Conservation (phyloP, 1,139 yeast genomes). For the Suhomyces choctaworum region DNA sequence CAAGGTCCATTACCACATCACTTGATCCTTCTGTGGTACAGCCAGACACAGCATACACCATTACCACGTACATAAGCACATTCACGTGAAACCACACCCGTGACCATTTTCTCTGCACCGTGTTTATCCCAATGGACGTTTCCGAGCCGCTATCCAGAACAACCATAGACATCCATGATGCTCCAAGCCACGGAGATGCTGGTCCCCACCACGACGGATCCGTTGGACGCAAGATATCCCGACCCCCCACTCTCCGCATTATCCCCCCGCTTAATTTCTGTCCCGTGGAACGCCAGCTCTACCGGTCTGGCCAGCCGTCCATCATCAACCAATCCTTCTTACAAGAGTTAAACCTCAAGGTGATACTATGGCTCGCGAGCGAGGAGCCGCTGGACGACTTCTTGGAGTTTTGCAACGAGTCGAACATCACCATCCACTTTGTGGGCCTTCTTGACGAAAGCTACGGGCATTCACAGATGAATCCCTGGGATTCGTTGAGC, state of each 20-base stretch:
- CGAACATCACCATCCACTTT: conserved; percentile 64
- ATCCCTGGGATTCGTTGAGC: conserved; percentile 96
- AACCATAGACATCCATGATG: background rate
- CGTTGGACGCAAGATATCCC: conserved; percentile 14
- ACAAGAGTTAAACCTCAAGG: conserved; percentile 67
- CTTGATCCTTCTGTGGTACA: too few species aligned
- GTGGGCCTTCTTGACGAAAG: conserved; percentile 65
- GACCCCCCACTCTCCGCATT: conserved; percentile 61
- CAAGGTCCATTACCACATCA: too few species aligned
- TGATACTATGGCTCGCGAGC: conserved; percentile 90
- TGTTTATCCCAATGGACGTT: background rate
- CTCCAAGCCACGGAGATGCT: background rate
- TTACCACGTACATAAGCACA: too few species aligned
- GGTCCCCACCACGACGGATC: too few species aligned
- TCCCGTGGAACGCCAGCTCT: conserved; percentile 85
- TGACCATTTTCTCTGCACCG: too few species aligned
- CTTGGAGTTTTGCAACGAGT: conserved; percentile 73
- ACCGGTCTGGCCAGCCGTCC: conserved; percentile 96
- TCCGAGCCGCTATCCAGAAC: background rate
- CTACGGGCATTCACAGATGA: conserved; percentile 26
- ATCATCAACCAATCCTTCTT: conserved; percentile 86
- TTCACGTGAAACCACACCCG: background rate
- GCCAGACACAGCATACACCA: too few species aligned
- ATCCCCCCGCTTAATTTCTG: conserved; percentile 95
- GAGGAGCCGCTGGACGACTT: conserved; percentile 94